Conservation (phyloP, 768 basidiomycete species). For the Neoboletus subvelutipes region DNA sequence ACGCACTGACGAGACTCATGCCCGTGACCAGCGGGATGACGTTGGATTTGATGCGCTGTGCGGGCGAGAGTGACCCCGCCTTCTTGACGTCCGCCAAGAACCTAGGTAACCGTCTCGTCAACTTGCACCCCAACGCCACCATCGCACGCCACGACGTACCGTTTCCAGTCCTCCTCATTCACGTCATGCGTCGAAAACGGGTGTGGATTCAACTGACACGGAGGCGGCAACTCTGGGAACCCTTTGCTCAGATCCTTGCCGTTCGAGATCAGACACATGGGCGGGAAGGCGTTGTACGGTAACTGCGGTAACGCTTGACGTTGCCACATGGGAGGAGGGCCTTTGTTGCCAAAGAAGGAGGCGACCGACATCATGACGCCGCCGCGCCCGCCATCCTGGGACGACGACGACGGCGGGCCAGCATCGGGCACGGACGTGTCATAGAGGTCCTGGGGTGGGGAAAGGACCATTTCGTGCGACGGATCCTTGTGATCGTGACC, state of each 20-base stretch:
- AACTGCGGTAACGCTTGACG: slow-evolving; percentile 18
- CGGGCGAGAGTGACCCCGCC: slow-evolving; percentile 34
- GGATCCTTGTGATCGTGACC: too few species aligned
- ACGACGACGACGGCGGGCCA: not conserved
- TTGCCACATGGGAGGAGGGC: slow-evolving; percentile 28
- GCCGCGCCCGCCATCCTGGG: not conserved
- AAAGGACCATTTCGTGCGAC: not conserved
- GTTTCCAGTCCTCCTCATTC: slow-evolving; percentile 48
- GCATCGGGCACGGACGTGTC: not conserved
- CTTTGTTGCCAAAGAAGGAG: slow-evolving; percentile 30
- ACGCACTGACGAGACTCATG: slow-evolving; percentile 26
- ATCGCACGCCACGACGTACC: slow-evolving; percentile 21
- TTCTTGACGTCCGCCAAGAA: slow-evolving; percentile 41
- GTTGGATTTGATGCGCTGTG: slow-evolving; percentile 34
- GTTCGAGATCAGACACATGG: slow-evolving; percentile 33
- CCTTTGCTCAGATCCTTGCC: slow-evolving; percentile 35
- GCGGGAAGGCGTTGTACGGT: slow-evolving; percentile 24
- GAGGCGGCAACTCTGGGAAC: slow-evolving; percentile 45
- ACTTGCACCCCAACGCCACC: not conserved
- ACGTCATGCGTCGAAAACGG: slow-evolving; percentile 54
- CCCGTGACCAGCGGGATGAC: slow-evolving; percentile 34
- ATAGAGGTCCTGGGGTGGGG: not conserved
- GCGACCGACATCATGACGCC: slow-evolving; percentile 16
- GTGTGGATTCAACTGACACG: slow-evolving; percentile 39
- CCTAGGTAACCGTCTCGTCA: not conserved